Base-by-base conservation (phyloP, 148 eudicot species). In the Suaeda aralocaspica region DNA sequence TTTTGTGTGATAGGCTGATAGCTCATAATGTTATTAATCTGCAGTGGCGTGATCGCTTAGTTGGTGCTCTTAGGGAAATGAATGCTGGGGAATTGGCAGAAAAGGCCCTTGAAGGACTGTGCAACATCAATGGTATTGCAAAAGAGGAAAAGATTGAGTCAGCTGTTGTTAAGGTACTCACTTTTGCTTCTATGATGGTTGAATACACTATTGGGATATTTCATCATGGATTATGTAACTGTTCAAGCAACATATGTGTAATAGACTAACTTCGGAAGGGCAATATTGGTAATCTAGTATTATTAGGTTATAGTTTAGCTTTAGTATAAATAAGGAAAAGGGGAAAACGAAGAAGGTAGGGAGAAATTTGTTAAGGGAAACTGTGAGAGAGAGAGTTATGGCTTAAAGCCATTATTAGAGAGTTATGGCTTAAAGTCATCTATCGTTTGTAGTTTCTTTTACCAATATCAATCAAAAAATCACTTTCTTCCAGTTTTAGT, bases 31-130 rank as follows among this genome's bases (percentile, higher is more conserved):
- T 25, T 2, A 41, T 58, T 76, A 66, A 3, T 36, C 70, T 81
- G 70, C 66, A 94, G 99, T 94, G 99, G 99, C 83, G 85, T 62
- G 93, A 91, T 76, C 97, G 99, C 52, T 74, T 94, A 58, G 81
- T 87, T 74, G 84, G 70, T 84, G 97, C 99, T 70, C 77, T 94
- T 45, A 74, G 76, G 74, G 97, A 86, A 79, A 70, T 87, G 84
- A 81, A 86, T 71, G 87, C 83, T 64, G 98, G 87, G 61, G 85
- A 71, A 42, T 59, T 78, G 53, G 79, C 84, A 51, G 95, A 82
- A 60, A 67, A 76, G 72, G 83, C 70, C 25, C 74, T 68, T 49
- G 76, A 73, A 72, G 84, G 74, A 76, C 69, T 79, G 28, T 70
- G 64, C 70, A 78, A 72, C 67, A 59, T 76, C 58, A 85, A 86